A percentile compares a stretch with the other conserved stretches of the same genome.
Evolutionary conservation across 352 stramenopile species (phyloP).

Genomic region (Blastocystis sp.): DNA sequence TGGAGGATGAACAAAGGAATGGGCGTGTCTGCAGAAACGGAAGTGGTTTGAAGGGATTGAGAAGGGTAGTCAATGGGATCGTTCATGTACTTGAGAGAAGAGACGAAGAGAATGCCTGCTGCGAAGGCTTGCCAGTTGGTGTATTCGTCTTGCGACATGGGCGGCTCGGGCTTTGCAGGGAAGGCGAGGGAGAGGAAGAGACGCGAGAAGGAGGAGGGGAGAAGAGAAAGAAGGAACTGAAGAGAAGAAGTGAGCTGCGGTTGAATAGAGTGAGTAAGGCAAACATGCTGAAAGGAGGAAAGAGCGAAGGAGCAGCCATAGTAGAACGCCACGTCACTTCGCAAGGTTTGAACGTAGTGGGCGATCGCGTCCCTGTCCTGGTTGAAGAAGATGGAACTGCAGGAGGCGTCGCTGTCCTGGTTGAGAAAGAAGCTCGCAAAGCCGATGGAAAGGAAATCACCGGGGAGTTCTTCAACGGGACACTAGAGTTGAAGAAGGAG

Average conservation of each 20-base stretch:
- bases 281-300: not conserved
- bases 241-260: not conserved
- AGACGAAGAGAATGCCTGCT: not conserved
- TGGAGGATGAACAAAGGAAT: not conserved
- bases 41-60: not conserved
- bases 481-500: not conserved
- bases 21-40: not conserved
- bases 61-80: not conserved
- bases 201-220: not conserved
- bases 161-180: not conserved
- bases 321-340: conserved; percentile 16
- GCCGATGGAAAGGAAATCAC: conserved; percentile 5
- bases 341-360: not conserved
- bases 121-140: conserved; percentile 2
- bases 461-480: conserved; percentile 19
- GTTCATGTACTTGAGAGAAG: conserved; percentile 11
- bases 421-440: not conserved
- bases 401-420: not conserved
- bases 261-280: not conserved
- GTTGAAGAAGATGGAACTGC: not conserved
- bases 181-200: not conserved
- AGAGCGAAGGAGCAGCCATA: conserved; percentile 1
- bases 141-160: not conserved
- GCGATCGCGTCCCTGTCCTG: not conserved
- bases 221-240: conserved; percentile 7